phyloP scores from a whole-genome alignment of 2,329 filamentous ascomycete species.

The Mycosphaerella arachidis region DNA sequence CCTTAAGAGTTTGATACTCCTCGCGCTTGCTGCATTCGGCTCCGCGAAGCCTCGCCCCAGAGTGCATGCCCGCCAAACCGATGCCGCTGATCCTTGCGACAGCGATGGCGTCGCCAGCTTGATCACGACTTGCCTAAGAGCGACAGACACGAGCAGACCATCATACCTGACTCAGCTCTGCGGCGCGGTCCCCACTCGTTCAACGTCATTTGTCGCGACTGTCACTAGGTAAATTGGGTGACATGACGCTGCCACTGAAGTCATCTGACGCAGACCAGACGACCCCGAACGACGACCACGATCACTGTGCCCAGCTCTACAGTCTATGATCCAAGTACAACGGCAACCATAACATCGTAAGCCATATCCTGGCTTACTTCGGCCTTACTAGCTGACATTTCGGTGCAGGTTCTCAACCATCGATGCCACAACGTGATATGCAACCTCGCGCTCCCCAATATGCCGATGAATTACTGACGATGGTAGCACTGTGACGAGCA shows the following conservation, averaged over 20 bases:
- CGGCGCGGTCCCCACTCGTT: not conserved
- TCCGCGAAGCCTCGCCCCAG: constrained; percentile 4
- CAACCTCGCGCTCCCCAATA: not conserved
- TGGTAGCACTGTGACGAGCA: constrained; percentile 1
- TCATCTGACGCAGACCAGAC: not conserved
- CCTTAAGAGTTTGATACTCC: not conserved
- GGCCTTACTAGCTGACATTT: not conserved
- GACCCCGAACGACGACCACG: not conserved
- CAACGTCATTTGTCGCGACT: not conserved
- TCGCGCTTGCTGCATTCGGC: constrained; percentile 3
- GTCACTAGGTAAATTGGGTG: not conserved
- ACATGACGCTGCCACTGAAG: not conserved
- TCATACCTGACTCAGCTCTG: not conserved
- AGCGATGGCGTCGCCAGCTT: not conserved
- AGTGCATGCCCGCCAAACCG: not conserved
- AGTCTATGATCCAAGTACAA: not conserved
- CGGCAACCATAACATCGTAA: not conserved
- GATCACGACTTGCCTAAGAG: not conserved
- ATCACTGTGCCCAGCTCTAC: not conserved
- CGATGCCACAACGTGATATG: constrained; percentile 7
- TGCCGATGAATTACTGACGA: not conserved
- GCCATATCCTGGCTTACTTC: not conserved
- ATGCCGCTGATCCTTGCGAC: not conserved
- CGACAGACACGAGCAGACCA: not conserved
- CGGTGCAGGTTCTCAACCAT: not conserved